A percentile compares a stretch with the other conserved stretches of the same genome.
Evolutionary conservation across 2,329 filamentous ascomycete genomes (phyloP).

Genomic region (Akanthomyces muscarius): DNA sequence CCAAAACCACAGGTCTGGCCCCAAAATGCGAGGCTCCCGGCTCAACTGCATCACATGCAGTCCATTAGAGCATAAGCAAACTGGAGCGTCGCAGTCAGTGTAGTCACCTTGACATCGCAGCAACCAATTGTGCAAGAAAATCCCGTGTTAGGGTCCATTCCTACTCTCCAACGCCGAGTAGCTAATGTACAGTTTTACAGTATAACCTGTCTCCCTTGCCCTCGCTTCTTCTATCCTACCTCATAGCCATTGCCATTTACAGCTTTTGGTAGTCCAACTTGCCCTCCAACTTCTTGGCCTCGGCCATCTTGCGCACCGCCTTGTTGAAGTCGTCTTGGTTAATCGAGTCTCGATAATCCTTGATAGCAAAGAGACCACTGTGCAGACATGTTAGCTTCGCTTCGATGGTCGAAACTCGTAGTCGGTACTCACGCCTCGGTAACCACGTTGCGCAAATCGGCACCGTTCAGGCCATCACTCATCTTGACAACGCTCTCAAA

Average conservation of each 20-base stretch:
- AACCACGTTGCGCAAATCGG: conserved; percentile 94
- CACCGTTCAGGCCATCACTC: conserved; percentile 96
- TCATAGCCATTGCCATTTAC: conserved; percentile 40
- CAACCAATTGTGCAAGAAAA: not conserved
- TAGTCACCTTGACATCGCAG: not conserved
- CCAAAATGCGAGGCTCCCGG: not conserved
- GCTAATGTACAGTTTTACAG: conserved; percentile 14
- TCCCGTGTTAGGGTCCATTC: conserved; percentile 6
- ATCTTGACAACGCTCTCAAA: conserved; percentile 99
- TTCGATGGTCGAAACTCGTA: not conserved
- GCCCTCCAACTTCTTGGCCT: conserved; percentile 97
- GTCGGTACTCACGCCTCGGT: conserved; percentile 86
- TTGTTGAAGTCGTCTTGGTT: conserved; percentile 99
- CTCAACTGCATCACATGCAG: not conserved
- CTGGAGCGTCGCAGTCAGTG: not conserved
- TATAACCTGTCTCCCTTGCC: not conserved
- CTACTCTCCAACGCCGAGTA: conserved; percentile 7
- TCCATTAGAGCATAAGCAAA: not conserved
- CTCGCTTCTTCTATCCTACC: not conserved
- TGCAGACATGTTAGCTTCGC: not conserved
- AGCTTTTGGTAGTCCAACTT: conserved; percentile 98
- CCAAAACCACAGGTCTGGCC: not conserved
- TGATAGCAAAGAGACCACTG: conserved; percentile 94
- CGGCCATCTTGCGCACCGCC: conserved; percentile 93
- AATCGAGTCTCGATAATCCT: conserved; percentile 92